Evolutionary conservation across 306 rosid species (phyloP).

Genomic region (Malus asiatica): DNA sequence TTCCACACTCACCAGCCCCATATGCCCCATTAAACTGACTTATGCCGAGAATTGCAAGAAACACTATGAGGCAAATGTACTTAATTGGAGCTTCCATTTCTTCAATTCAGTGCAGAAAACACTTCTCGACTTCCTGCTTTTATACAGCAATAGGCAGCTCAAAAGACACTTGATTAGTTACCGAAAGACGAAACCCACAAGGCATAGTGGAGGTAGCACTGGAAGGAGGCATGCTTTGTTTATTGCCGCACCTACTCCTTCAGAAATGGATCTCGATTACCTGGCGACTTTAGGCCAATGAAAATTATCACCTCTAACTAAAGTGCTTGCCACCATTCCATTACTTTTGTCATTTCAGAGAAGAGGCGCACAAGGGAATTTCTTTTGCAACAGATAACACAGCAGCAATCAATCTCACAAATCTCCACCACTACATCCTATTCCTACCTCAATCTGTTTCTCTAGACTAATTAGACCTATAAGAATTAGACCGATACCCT

Average conservation of each 20-base stretch:
- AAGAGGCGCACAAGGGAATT: not conserved
- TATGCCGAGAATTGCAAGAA: constrained; percentile 10
- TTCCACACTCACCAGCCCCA: constrained; percentile 42
- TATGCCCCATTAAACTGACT: constrained; percentile 1
- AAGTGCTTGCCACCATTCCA: not conserved
- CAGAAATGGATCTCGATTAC: constrained; percentile 7
- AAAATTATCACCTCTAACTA: not conserved
- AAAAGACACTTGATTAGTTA: not conserved
- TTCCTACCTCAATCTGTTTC: not conserved
- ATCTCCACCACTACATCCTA: not conserved
- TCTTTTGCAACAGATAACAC: not conserved
- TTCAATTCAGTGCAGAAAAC: not conserved
- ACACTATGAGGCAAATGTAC: constrained; percentile 11
- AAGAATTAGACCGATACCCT: not conserved
- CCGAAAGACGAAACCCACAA: constrained; percentile 8
- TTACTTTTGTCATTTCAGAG: not conserved
- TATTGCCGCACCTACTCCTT: constrained; percentile 12
- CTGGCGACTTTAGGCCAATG: not conserved
- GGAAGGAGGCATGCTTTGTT: not conserved
- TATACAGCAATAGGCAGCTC: constrained; percentile 18
- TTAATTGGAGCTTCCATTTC: constrained; percentile 22
- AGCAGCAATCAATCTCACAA: not conserved
- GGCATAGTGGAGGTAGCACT: constrained; percentile 32
- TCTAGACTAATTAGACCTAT: not conserved
- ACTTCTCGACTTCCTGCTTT: not conserved